Evolutionary conservation across 371 early-diverging fungal genomes (phyloP), one percentile per base, ranked within the genome.

Genomic region (Thermomucor indicae-seudaticae): DNA sequence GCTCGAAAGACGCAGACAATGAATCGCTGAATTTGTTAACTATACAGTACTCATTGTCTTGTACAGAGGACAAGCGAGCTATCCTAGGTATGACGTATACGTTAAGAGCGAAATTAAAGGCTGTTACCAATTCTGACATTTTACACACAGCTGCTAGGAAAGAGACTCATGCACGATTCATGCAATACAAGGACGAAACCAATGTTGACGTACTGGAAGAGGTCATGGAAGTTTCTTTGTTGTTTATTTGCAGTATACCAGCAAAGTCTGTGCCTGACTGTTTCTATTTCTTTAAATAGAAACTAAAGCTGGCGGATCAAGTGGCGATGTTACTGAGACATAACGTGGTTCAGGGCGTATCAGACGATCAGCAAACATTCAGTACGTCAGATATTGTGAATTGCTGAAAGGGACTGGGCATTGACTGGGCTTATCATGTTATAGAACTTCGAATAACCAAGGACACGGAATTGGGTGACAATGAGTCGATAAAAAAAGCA

Each of bases 381-480:
- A 59, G 72, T n/a, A n/a, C n/a, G n/a, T n/a, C n/a, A n/a, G n/a
- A n/a, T n/a, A n/a, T n/a, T n/a, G n/a, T n/a, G n/a, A n/a, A n/a
- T n/a, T n/a, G n/a, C n/a, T n/a, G n/a, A n/a, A n/a, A n/a, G n/a
- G n/a, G n/a, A n/a, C n/a, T n/a, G n/a, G n/a, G n/a, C n/a, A n/a
- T n/a, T n/a, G n/a, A n/a, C n/a, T n/a, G n/a, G n/a, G n/a, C n/a
- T n/a, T n/a, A 19, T 46, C 6, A 40, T 3, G 37, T 14, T 0
- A 37, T 49, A 72, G 73, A 72, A 31, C 52, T 72, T 28, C 60
- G 67, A 43, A 72, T 72, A 38, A 72, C 73, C 43, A 52, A 65
- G 50, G 73, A 72, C 38, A 68, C 63, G 25, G 75, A 70, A 43
- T 57, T 74, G 42, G 71, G 75, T 2, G 71, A 74, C 38, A 74